Percentiles rank a stretch among this genome's conserved stretches.
Evolutionary conservation across 306 rosid genomes (phyloP).

Genomic region (Dalbergia cultrata): DNA sequence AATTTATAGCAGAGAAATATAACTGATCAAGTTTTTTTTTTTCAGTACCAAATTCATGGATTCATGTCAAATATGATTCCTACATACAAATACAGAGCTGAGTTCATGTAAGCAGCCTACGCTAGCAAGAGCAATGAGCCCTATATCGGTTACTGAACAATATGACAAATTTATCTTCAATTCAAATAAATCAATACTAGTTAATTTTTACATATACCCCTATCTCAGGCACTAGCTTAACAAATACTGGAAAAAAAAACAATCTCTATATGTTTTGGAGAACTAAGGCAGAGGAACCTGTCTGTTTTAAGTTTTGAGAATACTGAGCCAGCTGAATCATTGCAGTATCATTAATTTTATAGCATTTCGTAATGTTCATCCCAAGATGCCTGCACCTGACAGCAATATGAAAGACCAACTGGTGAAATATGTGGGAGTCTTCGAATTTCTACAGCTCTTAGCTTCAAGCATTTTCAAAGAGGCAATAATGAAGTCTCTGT

Average conservation of each 20-base stretch:
- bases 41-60: constrained; percentile 13
- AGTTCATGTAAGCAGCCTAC: constrained; percentile 53
- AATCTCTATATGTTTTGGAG: constrained; percentile 1
- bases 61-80: constrained; percentile 8
- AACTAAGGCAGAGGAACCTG: constrained; percentile 23
- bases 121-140: constrained; percentile 69
- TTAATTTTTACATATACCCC: constrained; percentile 19
- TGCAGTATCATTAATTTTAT: constrained; percentile 58
- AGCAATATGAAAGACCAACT: constrained; percentile 63
- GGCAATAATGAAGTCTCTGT: constrained; percentile 66
- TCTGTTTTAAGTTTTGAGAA: constrained; percentile 69
- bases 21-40: neutral
- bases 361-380: constrained; percentile 68
- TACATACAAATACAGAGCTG: neutral
- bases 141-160: constrained; percentile 72
- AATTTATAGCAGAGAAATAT: constrained; percentile 23
- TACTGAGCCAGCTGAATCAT: constrained; percentile 65
- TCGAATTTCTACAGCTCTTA: constrained; percentile 67
- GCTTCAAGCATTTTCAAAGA: constrained; percentile 62
- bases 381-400: constrained; percentile 66
- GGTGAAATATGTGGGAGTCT: constrained; percentile 61
- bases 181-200: constrained; percentile 32
- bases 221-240: neutral
- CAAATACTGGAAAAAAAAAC: neutral
- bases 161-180: constrained; percentile 76